Evolutionary conservation across 139 green algal species (phyloP).

Genomic region (Coelastrella sp.): DNA sequence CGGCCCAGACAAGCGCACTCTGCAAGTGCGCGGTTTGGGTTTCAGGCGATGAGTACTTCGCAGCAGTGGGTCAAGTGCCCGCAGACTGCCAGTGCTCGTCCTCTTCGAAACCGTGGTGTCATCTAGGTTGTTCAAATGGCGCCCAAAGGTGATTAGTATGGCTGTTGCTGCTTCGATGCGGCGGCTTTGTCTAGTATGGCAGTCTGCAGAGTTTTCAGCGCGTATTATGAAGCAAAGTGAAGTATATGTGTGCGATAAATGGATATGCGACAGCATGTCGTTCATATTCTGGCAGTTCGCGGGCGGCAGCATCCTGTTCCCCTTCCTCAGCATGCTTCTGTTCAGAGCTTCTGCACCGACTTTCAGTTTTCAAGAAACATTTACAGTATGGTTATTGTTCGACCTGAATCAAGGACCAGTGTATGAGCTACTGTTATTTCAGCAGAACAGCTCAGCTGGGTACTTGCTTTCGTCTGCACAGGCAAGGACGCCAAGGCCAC

Average conservation of each 20-base stretch:
- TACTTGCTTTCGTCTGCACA: not conserved
- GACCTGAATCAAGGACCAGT: too few species aligned
- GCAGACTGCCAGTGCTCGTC: not conserved
- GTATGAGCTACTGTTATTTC: too few species aligned
- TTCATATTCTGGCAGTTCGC: not conserved
- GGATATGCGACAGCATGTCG: not conserved
- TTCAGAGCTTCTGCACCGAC: not conserved
- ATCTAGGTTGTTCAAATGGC: conserved; percentile 14
- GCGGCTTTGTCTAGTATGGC: not conserved
- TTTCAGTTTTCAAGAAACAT: too few species aligned
- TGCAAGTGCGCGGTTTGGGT: conserved; percentile 2
- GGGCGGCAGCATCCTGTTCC: not conserved
- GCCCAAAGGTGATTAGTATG: not conserved
- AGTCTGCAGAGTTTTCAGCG: not conserved
- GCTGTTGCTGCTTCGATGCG: not conserved
- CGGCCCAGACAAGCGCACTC: not conserved
- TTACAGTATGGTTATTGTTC: too few species aligned
- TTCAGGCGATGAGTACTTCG: not conserved
- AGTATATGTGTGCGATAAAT: too few species aligned
- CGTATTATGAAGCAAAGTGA: too few species aligned
- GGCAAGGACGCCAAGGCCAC: conserved; percentile 42
- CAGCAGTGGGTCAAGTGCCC: not conserved
- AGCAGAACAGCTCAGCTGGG: not conserved
- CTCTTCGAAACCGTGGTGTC: conserved; percentile 9
- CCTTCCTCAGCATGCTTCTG: not conserved